Percentiles rank a stretch among this genome's conserved stretches.
Conservation (phyloP, 805 yeast genomes). For the Zygoascus biomembranicola region DNA sequence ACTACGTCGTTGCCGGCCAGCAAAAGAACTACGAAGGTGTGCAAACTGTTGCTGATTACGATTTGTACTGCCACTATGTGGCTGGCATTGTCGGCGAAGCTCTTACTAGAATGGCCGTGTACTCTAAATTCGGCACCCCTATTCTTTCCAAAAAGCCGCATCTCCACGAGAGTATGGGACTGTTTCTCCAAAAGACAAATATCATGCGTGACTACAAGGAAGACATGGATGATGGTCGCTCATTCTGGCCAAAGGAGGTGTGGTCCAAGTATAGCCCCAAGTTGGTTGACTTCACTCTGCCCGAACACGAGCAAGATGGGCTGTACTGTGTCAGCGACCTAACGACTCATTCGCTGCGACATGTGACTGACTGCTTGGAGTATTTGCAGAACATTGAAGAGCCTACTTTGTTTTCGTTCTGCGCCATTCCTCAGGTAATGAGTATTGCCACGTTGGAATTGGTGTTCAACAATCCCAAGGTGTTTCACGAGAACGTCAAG, state of each 20-base stretch:
- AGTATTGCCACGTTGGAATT: constrained; percentile 90
- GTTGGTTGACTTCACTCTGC: constrained; percentile 50
- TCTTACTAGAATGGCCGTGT: constrained; percentile 68
- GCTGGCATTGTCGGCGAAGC: constrained; percentile 99
- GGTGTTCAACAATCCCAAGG: constrained; percentile 70
- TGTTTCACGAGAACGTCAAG: constrained; percentile 68
- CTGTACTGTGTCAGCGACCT: constrained; percentile 73
- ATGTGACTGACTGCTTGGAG: constrained; percentile 65
- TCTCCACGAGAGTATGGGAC: constrained; percentile 81
- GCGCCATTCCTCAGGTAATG: constrained; percentile 99
- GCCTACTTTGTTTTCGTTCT: constrained; percentile 77
- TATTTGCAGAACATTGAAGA: constrained; percentile 73
- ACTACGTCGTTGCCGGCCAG: constrained; percentile 68
- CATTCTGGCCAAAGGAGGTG: constrained; percentile 93
- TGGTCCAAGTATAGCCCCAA: constrained; percentile 73
- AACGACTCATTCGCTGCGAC: constrained; percentile 69
- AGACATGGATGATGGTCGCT: constrained; percentile 83
- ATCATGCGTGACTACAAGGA: constrained; percentile 93
- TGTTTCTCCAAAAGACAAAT: constrained; percentile 90
- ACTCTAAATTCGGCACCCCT: constrained; percentile 60
- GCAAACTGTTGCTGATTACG: constrained; percentile 69
- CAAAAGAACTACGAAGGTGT: constrained; percentile 71
- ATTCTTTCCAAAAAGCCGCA: constrained; percentile 45
- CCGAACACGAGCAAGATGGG: constrained; percentile 45
- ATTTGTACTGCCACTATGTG: constrained; percentile 90